Evolutionary conservation across 129 eudicot genomes (phyloP).

Genomic region (Centrapalus pauciflorus): DNA sequence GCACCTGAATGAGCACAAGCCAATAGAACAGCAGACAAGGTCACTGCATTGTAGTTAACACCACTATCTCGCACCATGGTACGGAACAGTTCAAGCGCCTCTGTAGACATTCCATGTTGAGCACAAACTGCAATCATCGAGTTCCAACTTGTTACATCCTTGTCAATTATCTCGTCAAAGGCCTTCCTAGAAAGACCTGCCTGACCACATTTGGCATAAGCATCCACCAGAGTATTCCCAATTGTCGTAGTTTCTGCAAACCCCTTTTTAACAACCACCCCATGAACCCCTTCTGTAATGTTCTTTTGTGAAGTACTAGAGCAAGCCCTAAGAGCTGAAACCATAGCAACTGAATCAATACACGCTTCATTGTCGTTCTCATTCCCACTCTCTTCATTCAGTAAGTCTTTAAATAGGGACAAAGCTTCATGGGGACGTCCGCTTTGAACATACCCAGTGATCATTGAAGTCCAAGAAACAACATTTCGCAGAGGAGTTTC

Average conservation of each 20-base stretch:
- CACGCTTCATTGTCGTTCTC: slow-evolving; percentile 3
- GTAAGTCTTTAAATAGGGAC: slow-evolving; percentile 28
- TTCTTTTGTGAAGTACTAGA: slow-evolving; percentile 28
- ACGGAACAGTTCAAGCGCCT: slow-evolving; percentile 30
- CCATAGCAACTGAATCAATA: slow-evolving; percentile 34
- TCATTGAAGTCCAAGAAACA: slow-evolving; percentile 63
- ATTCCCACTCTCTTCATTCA: slow-evolving; percentile 13
- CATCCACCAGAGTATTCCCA: slow-evolving; percentile 48
- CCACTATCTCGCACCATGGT: slow-evolving; percentile 24
- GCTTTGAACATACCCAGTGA: slow-evolving; percentile 43
- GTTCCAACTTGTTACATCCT: slow-evolving; percentile 50
- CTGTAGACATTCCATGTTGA: slow-evolving; percentile 40
- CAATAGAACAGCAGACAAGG: slow-evolving; percentile 40
- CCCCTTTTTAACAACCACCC: slow-evolving; percentile 30
- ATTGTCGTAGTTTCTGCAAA: slow-evolving; percentile 31
- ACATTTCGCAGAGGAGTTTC: slow-evolving; percentile 41
- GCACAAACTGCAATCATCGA: slow-evolving; percentile 51
- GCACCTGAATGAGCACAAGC: slow-evolving; percentile 55
- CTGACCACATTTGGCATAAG: slow-evolving; percentile 51
- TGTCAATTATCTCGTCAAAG: slow-evolving; percentile 37
- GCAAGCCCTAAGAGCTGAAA: slow-evolving; percentile 35
- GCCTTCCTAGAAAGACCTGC: slow-evolving; percentile 38
- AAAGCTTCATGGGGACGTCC: slow-evolving; percentile 29
- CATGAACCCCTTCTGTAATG: slow-evolving; percentile 32
- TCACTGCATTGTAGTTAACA: slow-evolving; percentile 38